Base-by-base conservation (phyloP, 1,284 basidiomycete species). In the Moesziomyces sp. region DNA sequence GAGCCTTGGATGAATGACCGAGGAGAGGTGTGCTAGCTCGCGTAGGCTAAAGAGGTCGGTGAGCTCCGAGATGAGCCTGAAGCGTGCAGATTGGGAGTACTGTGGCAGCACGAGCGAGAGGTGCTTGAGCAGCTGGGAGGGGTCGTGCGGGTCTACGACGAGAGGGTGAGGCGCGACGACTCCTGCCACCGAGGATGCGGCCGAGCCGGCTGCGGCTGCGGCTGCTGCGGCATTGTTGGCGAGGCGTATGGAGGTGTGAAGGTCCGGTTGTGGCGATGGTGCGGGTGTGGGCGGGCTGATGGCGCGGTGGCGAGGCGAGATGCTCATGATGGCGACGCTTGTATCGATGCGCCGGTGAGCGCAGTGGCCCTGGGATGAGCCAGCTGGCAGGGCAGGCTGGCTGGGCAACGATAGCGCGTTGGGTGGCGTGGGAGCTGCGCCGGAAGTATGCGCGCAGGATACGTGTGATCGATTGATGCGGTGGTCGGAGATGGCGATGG, bases 1-100 rank as follows among this genome's bases (percentile, higher is more conserved):
- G 74, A 97, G 89, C 33, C 92, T 88, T 0, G 93, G 92, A 0
- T 90, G 87, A 82, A 97, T 91, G 55, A 86, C 84, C 23, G 85
- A 88, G 0, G 91, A 92, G 58, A 97, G 87, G 81, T 91, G 91
- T 16, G 92, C 87, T 14, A 97, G 89, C 79, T 97, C 93, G 10
- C 89, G 86, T 3, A 91, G 88, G 2, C 89, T 88, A 76, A 80
- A 78, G 33, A 77, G 67, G n/a, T 76, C 71, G 19, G 81, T 58
- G 10, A 84, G 63, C 30, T 69, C 72, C 9, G 74, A 64, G 50
- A 84, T 65, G 48, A 84, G 73, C 35, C 58, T 61, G 64, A 67
- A 62, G 46, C 73, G 67, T 5, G 73, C 73, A 4, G 67, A 58
- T 28, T 71, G 68, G 35, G 59, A 58, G 47, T 78, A 74, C 49